A percentile compares a stretch with the other conserved stretches of the same genome.
Conservation (phyloP, 345 rosid genomes). For the Eucalyptus fibrosa region DNA sequence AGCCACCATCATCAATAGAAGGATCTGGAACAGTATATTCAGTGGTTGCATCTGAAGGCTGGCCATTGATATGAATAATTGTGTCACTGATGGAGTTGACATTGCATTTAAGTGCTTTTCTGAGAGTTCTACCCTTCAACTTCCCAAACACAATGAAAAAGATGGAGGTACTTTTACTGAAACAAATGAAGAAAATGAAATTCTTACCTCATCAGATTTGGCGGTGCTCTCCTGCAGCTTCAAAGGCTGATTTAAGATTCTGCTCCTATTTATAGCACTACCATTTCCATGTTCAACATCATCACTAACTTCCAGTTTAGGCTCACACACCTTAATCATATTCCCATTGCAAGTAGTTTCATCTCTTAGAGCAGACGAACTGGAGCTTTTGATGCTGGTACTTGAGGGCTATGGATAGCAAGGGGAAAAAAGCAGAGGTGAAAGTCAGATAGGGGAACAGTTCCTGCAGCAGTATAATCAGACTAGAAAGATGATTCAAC, state of each 20-base stretch:
- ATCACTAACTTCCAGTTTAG: conserved; percentile 1
- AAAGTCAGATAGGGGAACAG: not conserved
- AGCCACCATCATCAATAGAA: not conserved
- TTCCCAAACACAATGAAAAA: not conserved
- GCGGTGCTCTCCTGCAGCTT: not conserved
- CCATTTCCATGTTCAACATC: not conserved
- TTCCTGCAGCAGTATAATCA: not conserved
- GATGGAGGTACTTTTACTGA: not conserved
- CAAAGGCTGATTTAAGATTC: conserved; percentile 10
- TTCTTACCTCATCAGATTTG: conserved; percentile 7
- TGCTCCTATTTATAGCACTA: not conserved
- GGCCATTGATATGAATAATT: conserved; percentile 1
- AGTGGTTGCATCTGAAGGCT: conserved; percentile 7
- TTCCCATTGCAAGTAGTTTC: conserved; percentile 2
- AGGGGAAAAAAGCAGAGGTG: not conserved
- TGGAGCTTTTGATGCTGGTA: not conserved
- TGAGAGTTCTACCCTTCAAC: not conserved
- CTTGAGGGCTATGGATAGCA: conserved; percentile 7
- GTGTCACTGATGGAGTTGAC: not conserved
- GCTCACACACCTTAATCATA: not conserved
- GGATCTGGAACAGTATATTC: not conserved
- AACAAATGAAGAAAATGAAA: not conserved
- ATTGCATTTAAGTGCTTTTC: not conserved
- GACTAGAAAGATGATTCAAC: not conserved
- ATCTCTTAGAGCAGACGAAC: not conserved